A percentile compares a stretch with the other conserved stretches of the same genome.
These are phyloP conservation scores for Penicillium occitanis DNA, from an alignment of 2,329 filamentous ascomycete genomes.

Conservation along the genomic window DNA sequence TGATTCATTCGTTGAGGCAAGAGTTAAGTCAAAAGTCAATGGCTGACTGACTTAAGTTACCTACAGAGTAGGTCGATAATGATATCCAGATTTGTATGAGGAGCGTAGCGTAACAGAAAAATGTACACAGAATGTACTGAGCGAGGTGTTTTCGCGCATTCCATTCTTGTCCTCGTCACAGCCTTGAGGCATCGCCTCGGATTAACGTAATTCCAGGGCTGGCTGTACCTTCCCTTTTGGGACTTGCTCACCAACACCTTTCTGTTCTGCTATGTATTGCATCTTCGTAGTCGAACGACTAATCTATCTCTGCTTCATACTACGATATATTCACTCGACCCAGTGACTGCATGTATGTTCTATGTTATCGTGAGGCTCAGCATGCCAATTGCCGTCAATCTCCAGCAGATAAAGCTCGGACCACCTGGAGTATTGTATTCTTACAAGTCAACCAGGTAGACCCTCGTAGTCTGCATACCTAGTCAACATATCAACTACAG, in stretches of 20 bases:
- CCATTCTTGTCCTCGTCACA: slow-evolving; percentile 1
- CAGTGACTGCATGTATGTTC: neutral
- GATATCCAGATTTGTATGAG: too few relatives aligned
- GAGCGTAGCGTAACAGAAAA: too few relatives aligned
- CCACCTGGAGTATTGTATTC: neutral
- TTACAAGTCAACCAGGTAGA: neutral
- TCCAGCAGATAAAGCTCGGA: neutral
- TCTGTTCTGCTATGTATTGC: neutral
- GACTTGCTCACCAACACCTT: too few relatives aligned
- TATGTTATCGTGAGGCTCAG: neutral
- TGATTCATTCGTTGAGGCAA: neutral
- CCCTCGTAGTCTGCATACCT: neutral
- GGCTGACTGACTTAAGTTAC: neutral
- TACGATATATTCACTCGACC: too few relatives aligned
- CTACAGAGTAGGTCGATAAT: too few relatives aligned
- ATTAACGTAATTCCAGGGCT: slow-evolving; percentile 10
- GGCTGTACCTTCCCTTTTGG: slow-evolving; percentile 5
- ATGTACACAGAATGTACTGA: too few relatives aligned
- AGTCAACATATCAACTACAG: too few relatives aligned
- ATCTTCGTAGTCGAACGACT: too few relatives aligned
- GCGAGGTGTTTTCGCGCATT: too few relatives aligned
- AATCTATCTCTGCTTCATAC: too few relatives aligned
- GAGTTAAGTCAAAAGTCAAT: neutral
- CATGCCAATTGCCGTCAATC: neutral
- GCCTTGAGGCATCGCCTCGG: neutral